phyloP scores from a whole-genome alignment of 768 basidiomycete species.

The Tricholoma bakamatsutake region DNA sequence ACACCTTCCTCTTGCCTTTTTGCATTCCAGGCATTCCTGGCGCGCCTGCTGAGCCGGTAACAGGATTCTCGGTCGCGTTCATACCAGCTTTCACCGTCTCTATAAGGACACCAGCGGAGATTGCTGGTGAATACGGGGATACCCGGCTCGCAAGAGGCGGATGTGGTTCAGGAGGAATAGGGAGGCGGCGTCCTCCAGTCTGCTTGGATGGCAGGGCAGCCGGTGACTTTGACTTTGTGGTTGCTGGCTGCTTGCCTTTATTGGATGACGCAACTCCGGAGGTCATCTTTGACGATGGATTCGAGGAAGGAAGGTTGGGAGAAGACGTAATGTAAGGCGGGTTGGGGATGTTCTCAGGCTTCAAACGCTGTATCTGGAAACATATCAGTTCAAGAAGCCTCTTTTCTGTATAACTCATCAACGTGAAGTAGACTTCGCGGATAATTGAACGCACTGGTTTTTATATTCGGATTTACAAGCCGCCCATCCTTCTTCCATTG shows the following conservation, averaged over 20 bases:
- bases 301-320: constrained; percentile 22
- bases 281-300: constrained; percentile 26
- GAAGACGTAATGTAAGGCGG: constrained; percentile 47
- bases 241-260: constrained; percentile 49
- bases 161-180: constrained; percentile 71
- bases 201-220: constrained; percentile 25
- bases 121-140: constrained; percentile 74
- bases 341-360: constrained; percentile 64
- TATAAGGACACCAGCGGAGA: constrained; percentile 72
- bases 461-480: constrained; percentile 61
- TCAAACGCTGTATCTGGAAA: constrained; percentile 63
- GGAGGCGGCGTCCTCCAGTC: constrained; percentile 41
- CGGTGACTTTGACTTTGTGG: constrained; percentile 39
- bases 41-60: constrained; percentile 26
- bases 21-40: constrained; percentile 39
- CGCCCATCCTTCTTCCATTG: constrained; percentile 82
- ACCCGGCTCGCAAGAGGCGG: constrained; percentile 70
- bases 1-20: constrained; percentile 79
- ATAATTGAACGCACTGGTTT: constrained; percentile 55
- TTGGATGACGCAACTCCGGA: constrained; percentile 24
- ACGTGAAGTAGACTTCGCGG: not conserved
- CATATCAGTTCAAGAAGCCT: constrained; percentile 71
- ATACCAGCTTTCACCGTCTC: constrained; percentile 85
- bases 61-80: constrained; percentile 54
- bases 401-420: constrained; percentile 49